A percentile compares a stretch with the other conserved stretches of the same genome.
phyloP scores from a whole-genome alignment of 768 basidiomycete species.

The Leccinellum luteum region DNA sequence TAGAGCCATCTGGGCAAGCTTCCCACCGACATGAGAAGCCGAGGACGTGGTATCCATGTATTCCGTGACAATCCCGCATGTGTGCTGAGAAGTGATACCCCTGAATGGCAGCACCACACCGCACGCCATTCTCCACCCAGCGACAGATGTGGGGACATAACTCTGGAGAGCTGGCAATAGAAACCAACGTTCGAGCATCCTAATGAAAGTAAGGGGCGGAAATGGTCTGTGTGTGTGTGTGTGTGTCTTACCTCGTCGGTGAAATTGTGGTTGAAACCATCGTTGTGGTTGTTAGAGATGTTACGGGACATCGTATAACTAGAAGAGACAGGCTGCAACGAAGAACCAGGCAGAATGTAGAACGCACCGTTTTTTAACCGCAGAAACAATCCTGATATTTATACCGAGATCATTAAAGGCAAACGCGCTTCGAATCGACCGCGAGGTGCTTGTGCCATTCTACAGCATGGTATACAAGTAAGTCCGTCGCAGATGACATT shows the following conservation, averaged over 20 bases:
- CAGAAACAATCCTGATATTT: background rate
- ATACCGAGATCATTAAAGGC: background rate
- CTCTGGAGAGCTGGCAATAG: constrained; percentile 29
- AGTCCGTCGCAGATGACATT: constrained; percentile 5
- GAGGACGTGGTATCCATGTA: constrained; percentile 9
- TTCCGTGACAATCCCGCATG: constrained; percentile 20
- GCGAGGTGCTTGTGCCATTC: background rate
- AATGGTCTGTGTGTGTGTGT: background rate
- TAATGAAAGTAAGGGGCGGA: constrained; percentile 11
- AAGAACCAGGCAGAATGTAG: background rate
- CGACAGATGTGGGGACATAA: constrained; percentile 22
- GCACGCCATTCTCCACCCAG: constrained; percentile 16
- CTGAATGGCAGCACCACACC: constrained; percentile 16
- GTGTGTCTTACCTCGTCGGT: constrained; percentile 25
- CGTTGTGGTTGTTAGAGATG: constrained; percentile 9
- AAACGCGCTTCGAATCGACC: background rate
- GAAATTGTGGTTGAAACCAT: constrained; percentile 29
- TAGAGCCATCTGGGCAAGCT: constrained; percentile 17
- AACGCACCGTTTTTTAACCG: background rate
- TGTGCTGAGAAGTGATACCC: constrained; percentile 17
- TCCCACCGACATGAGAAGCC: constrained; percentile 26
- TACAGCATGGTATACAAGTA: constrained; percentile 25
- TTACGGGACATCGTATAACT: constrained; percentile 19
- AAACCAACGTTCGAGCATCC: constrained; percentile 25
- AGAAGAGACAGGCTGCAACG: background rate